These are phyloP conservation scores for Ophiostoma tasmaniense DNA, from an alignment of 2,329 filamentous ascomycete genomes.

Conservation along the genomic window DNA sequence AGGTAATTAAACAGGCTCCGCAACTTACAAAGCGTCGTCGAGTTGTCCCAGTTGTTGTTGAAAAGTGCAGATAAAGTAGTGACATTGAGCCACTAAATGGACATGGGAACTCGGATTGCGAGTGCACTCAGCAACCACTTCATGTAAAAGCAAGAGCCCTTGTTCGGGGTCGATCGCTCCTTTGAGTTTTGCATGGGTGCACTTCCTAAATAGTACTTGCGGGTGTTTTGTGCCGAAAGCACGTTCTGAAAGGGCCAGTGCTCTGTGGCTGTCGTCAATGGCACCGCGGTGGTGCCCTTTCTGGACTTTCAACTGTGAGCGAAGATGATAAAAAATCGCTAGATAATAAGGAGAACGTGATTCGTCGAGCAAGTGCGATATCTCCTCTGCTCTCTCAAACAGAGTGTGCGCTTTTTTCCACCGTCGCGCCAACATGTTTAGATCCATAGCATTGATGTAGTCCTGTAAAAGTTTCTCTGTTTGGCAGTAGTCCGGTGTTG, in stretches of 20 bases:
- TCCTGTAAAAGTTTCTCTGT: fast-evolving
- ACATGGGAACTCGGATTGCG: background rate
- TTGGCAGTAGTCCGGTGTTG: background rate
- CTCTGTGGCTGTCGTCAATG: background rate
- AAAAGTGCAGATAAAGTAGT: background rate
- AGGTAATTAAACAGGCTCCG: background rate
- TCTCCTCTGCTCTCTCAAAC: background rate
- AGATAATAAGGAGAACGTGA: background rate
- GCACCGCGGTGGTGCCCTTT: background rate
- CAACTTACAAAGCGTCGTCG: background rate
- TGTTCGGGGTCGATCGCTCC: background rate
- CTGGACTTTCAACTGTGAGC: background rate
- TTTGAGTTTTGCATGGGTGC: background rate
- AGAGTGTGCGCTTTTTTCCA: background rate
- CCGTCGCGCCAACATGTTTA: background rate
- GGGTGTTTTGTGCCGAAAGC: background rate
- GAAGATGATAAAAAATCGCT: background rate
- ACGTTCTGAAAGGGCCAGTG: background rate
- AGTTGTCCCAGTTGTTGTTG: background rate
- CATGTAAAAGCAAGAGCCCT: background rate
- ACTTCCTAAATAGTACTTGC: background rate
- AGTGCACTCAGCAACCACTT: background rate
- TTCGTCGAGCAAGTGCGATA: background rate
- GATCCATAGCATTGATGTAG: background rate
- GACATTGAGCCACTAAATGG: background rate